Percentiles rank a stretch among this genome's conserved stretches.
Evolutionary conservation across 129 eudicot species (phyloP).

Genomic region (Scalesia atractyloides): DNA sequence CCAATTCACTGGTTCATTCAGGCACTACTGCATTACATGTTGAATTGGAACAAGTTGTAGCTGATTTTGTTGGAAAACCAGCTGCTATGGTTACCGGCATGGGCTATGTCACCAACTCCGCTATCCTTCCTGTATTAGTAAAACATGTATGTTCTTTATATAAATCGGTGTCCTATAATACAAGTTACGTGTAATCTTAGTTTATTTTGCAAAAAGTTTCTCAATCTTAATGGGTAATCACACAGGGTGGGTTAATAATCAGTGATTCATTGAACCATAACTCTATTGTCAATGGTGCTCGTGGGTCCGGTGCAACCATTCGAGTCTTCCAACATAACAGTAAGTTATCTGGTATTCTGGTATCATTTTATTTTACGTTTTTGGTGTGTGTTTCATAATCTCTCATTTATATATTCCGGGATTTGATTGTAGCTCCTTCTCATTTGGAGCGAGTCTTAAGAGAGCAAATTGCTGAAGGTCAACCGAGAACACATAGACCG

Average conservation of each 20-base stretch:
- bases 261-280: conserved; percentile 95
- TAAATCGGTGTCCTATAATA: neutral
- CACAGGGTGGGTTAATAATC: conserved; percentile 88
- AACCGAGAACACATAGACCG: conserved; percentile 97
- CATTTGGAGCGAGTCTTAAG: conserved; percentile 91
- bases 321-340: conserved; percentile 93
- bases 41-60: conserved; percentile 83
- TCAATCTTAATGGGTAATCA: conserved; percentile 1
- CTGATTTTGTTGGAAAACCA: conserved; percentile 84
- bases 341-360: conserved; percentile 32
- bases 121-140: conserved; percentile 83
- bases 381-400: neutral
- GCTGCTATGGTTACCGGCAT: conserved; percentile 89
- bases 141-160: conserved; percentile 59
- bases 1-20: conserved; percentile 22
- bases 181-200: neutral
- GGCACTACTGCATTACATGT: conserved; percentile 82
- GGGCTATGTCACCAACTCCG: conserved; percentile 96
- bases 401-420: neutral
- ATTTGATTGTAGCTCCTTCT: conserved; percentile 57
- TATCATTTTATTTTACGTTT: conserved; percentile 12
- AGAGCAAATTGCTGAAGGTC: conserved; percentile 92
- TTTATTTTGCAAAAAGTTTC: neutral
- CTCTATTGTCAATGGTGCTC: conserved; percentile 96
- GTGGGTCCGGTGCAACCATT: conserved; percentile 90